These are phyloP conservation scores for Harringtonia lauricola DNA, from an alignment of 2,329 filamentous ascomycete species.

Conservation along the genomic window DNA sequence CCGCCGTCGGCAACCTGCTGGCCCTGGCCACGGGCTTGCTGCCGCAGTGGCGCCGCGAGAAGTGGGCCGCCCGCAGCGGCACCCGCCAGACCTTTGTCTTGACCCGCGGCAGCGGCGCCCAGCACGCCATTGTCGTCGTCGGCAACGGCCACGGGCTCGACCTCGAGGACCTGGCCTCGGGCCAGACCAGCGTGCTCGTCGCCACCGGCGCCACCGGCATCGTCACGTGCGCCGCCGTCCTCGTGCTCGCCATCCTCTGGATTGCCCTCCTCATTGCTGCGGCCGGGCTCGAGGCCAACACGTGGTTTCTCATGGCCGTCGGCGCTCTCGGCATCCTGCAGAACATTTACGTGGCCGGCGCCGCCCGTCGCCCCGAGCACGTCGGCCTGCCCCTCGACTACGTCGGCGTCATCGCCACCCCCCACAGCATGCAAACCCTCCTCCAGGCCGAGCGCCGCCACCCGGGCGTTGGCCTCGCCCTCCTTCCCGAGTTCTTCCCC, in stretches of 20 bases:
- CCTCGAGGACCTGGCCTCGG: conserved; percentile 25
- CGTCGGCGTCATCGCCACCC: no score
- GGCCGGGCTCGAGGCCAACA: conserved; percentile 21
- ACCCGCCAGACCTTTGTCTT: conserved; percentile 14
- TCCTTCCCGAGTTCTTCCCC: no score
- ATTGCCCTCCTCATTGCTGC: conserved; percentile 27
- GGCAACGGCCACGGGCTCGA: conserved; percentile 23
- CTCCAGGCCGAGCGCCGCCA: no score
- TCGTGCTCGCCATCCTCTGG: conserved; percentile 16
- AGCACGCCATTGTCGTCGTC: conserved; percentile 26
- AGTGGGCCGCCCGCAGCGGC: conserved; percentile 25
- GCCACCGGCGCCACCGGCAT: no score
- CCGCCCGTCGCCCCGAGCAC: neutral
- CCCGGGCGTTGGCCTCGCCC: no score
- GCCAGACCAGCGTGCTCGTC: conserved; percentile 6
- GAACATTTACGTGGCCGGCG: conserved; percentile 14
- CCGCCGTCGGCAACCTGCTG: conserved; percentile 24
- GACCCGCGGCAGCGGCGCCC: conserved; percentile 23
- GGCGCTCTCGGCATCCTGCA: conserved; percentile 28
- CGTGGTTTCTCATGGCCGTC: conserved; percentile 29
- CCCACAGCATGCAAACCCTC: no score
- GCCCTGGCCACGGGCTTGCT: conserved; percentile 22
- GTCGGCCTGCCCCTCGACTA: neutral
- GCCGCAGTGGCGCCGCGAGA: conserved; percentile 31
- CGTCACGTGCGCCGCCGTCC: no score